Evolutionary conservation across 2,329 filamentous ascomycete genomes (phyloP).

Genomic region (Penicillium griseofulvum): DNA sequence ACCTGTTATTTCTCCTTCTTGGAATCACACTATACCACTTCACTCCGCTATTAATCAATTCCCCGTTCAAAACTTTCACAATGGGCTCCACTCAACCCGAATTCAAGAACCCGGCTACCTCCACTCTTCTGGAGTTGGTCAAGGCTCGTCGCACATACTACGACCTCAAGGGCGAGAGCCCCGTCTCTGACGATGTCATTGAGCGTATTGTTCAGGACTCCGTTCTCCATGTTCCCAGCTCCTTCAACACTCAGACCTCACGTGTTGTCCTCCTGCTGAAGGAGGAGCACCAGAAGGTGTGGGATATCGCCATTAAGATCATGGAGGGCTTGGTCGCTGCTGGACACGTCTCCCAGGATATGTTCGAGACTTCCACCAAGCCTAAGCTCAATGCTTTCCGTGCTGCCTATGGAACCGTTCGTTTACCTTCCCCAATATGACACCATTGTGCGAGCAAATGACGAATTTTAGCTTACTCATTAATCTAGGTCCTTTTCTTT

Average conservation of each 20-base stretch:
- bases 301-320: conserved; percentile 70
- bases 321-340: conserved; percentile 45
- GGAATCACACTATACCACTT: not conserved
- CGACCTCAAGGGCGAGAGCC: conserved; percentile 32
- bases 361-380: conserved; percentile 47
- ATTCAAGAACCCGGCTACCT: conserved; percentile 35
- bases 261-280: conserved; percentile 75
- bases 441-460: not conserved
- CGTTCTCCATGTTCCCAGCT: conserved; percentile 68
- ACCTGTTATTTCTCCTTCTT: not conserved
- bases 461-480: not conserved
- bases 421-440: conserved; percentile 29
- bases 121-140: conserved; percentile 31
- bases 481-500: conserved; percentile 68
- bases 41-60: not conserved
- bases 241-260: conserved; percentile 84
- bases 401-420: conserved; percentile 70
- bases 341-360: conserved; percentile 54
- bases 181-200: conserved; percentile 34
- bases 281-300: conserved; percentile 82
- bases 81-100: conserved; percentile 37
- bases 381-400: conserved; percentile 59
- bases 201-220: conserved; percentile 38
- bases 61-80: conserved; percentile 28
- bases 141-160: conserved; percentile 35